Evolutionary conservation across 352 stramenopile species (phyloP), one percentile per base, ranked within the genome.

Genomic region (Globisporangium apiculatum): DNA sequence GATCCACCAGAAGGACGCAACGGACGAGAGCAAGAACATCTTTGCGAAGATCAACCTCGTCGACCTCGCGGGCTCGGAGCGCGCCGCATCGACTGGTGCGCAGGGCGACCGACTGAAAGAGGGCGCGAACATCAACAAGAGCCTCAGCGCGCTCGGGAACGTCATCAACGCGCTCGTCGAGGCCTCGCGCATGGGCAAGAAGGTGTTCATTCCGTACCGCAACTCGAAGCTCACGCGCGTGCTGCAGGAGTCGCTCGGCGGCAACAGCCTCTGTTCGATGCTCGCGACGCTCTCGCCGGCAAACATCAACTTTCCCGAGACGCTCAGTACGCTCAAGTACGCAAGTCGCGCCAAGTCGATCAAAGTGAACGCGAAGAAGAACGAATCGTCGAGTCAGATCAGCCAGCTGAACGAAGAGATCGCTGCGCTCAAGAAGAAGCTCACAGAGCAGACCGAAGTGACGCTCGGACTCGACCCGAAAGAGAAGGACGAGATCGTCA

Each of bases 231-330:
- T 98, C n/a, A 98, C 92, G 0, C 83, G 91, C 37, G 84, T 98
- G 1, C 57, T 98, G 7, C 89, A 97, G 61, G 88, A 98, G 53
- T 96, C 83, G 2, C 75, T 98, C 0, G 91, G 91, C 53, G 94
- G 94, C 24, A 98, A 98, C 52, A 95, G 86, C 57, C 64, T 91
- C n/a, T 98, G 94, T 38, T 94, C 97, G 0, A 98, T 99, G 93
- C 71, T 99, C 17, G 94, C 94, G 15, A 97, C 94, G 14, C 76
- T 98, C 6, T 97, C 86, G 31, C 91, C 96, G 2, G 92, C 95
- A 4, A 96, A 97, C 54, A 96, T 96, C 64, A 99, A 99, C 71
- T 89, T 91, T 50, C 67, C 96, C 2, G 96, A 99, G 72, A 98
- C 89, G 6, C 67, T 98, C 40, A 98, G 91, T 55, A 99, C 96